Conservation (phyloP, 805 yeast species). For the Candida pseudoglaebosa region DNA sequence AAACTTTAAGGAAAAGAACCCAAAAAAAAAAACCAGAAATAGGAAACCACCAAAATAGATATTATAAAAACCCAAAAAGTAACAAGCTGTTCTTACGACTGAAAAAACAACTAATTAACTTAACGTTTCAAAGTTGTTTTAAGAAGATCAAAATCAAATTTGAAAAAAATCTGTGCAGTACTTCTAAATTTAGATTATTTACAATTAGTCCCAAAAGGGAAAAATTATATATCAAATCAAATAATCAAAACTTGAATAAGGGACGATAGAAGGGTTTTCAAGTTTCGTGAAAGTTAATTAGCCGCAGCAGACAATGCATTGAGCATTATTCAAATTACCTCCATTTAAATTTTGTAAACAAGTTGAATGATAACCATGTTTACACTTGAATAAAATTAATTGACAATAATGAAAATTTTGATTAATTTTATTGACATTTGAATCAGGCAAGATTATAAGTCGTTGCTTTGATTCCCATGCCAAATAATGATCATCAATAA, state of each 20-base stretch:
- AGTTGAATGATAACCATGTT: slow-evolving; percentile 59
- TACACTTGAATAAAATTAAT: slow-evolving; percentile 57
- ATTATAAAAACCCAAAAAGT: too few species aligned
- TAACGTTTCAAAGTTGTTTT: too few species aligned
- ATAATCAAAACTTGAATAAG: too few species aligned
- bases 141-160: too few species aligned
- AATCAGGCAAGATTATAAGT: slow-evolving; percentile 2
- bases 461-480: slow-evolving; percentile 52
- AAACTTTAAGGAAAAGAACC: too few species aligned
- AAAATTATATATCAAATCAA: neutral
- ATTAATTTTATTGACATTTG: slow-evolving; percentile 1
- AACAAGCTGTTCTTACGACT: too few species aligned
- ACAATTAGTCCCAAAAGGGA: neutral
- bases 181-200: slow-evolving; percentile 2
- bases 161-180: neutral
- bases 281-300: neutral
- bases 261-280: too few species aligned
- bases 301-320: neutral
- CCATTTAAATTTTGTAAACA: slow-evolving; percentile 46
- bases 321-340: neutral
- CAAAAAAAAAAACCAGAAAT: too few species aligned
- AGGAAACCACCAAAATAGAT: too few species aligned
- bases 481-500: slow-evolving; percentile 45
- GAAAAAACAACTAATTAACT: too few species aligned
- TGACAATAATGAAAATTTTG: slow-evolving; percentile 21